phyloP scores from a whole-genome alignment of 208 protist genomes.

The Trypanosoma avium region DNA sequence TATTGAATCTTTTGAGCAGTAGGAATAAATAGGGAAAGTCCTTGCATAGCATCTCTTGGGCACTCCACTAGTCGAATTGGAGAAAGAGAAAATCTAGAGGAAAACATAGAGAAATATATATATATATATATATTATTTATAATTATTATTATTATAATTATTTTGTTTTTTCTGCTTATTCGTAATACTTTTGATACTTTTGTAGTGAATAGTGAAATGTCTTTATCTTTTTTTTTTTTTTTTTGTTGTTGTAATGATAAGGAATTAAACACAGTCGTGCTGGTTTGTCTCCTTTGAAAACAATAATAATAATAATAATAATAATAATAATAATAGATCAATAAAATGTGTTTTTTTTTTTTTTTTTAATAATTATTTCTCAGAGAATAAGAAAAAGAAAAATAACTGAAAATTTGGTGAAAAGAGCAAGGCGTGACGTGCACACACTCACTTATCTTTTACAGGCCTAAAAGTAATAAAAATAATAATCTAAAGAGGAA shows the following conservation, averaged over 20 bases:
- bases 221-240: not conserved
- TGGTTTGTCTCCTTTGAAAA: not conserved
- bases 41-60: constrained; percentile 45
- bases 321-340: too few species aligned
- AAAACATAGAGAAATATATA: constrained; percentile 8
- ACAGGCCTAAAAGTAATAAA: too few species aligned
- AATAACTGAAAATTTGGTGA: too few species aligned
- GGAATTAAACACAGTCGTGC: constrained; percentile 2
- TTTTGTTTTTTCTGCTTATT: constrained; percentile 5
- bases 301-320: not conserved
- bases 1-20: constrained; percentile 38
- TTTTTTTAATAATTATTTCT: too few species aligned
- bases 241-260: not conserved
- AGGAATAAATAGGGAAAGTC: constrained; percentile 34
- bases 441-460: too few species aligned
- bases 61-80: constrained; percentile 38
- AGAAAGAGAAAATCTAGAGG: constrained; percentile 1
- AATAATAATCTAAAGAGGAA: too few species aligned
- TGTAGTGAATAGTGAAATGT: not conserved
- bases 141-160: not conserved
- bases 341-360: too few species aligned
- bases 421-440: too few species aligned
- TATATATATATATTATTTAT: not conserved
- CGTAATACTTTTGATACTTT: not conserved
- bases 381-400: too few species aligned